These are phyloP conservation scores for Trametes meyenii DNA, from an alignment of 768 basidiomycete species.

Conservation along the genomic window DNA sequence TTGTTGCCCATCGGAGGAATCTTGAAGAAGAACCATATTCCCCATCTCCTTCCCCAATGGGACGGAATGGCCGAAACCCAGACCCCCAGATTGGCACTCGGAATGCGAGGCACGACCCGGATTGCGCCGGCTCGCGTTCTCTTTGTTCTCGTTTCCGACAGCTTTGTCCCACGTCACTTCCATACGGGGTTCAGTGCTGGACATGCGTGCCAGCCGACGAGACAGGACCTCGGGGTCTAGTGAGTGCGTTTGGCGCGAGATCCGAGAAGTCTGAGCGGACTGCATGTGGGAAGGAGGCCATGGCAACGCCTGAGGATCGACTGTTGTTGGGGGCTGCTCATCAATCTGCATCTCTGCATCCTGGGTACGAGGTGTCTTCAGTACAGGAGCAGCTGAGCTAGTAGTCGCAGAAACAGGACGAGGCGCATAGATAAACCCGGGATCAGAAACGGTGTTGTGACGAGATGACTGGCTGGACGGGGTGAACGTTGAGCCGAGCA, in stretches of 20 bases:
- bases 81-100: slow-evolving; percentile 32
- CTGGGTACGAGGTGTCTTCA: slow-evolving; percentile 45
- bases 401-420: slow-evolving; percentile 25
- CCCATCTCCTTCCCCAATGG: slow-evolving; percentile 53
- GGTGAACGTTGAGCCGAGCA: not conserved
- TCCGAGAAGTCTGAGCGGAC: not conserved
- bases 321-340: slow-evolving; percentile 49
- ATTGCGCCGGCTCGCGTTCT: slow-evolving; percentile 36
- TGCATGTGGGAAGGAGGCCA: slow-evolving; percentile 25
- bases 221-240: not conserved
- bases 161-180: slow-evolving; percentile 15
- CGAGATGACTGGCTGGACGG: slow-evolving; percentile 12
- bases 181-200: slow-evolving; percentile 13
- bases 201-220: slow-evolving; percentile 12
- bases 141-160: slow-evolving; percentile 38
- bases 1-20: slow-evolving; percentile 35
- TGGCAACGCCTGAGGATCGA: slow-evolving; percentile 42
- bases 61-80: slow-evolving; percentile 38
- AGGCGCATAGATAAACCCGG: slow-evolving; percentile 28
- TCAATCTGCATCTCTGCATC: slow-evolving; percentile 47
- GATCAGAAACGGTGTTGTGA: slow-evolving; percentile 12
- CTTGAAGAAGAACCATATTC: slow-evolving; percentile 45
- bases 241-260: not conserved
- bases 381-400: slow-evolving; percentile 37
- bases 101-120: slow-evolving; percentile 29